Percentiles rank a stretch among this genome's conserved stretches.
These are phyloP conservation scores for Mytilinidion resinicola DNA, from an alignment of 495 filamentous ascomycete genomes.

Conservation along the genomic window DNA sequence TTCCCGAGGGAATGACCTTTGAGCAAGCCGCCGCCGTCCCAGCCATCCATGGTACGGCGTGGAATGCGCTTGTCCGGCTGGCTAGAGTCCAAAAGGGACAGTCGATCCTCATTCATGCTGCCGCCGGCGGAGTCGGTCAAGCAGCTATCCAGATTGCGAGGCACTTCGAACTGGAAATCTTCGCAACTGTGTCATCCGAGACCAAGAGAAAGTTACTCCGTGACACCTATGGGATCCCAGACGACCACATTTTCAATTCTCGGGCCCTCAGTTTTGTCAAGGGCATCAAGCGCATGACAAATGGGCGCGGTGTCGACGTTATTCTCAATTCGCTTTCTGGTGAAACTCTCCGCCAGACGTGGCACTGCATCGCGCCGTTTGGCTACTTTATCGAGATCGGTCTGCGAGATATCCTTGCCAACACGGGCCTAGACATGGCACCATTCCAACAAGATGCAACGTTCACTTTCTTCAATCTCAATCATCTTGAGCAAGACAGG, in stretches of 20 bases:
- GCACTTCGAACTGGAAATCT: background rate
- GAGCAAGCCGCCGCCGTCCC: no score
- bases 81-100: slow-evolving; percentile 30
- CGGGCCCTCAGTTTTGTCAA: background rate
- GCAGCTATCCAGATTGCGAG: slow-evolving; percentile 3
- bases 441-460: slow-evolving; percentile 36
- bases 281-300: background rate
- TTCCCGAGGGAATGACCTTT: no score
- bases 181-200: background rate
- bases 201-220: slow-evolving; percentile 1
- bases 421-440: slow-evolving; percentile 17
- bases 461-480: slow-evolving; percentile 5
- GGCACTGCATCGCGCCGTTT: background rate
- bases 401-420: background rate
- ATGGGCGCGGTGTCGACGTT: slow-evolving; percentile 8
- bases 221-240: background rate
- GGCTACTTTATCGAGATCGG: slow-evolving; percentile 6
- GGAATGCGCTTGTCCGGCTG: slow-evolving; percentile 44
- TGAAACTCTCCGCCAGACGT: background rate
- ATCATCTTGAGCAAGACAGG: no score
- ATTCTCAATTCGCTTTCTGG: slow-evolving; percentile 6
- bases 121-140: slow-evolving; percentile 4
- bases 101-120: slow-evolving; percentile 9
- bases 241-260: background rate
- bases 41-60: slow-evolving; percentile 51